Percentiles rank a stretch among this genome's conserved stretches.
phyloP scores from a whole-genome alignment of 768 basidiomycete genomes.

The Auricularia cornea region DNA sequence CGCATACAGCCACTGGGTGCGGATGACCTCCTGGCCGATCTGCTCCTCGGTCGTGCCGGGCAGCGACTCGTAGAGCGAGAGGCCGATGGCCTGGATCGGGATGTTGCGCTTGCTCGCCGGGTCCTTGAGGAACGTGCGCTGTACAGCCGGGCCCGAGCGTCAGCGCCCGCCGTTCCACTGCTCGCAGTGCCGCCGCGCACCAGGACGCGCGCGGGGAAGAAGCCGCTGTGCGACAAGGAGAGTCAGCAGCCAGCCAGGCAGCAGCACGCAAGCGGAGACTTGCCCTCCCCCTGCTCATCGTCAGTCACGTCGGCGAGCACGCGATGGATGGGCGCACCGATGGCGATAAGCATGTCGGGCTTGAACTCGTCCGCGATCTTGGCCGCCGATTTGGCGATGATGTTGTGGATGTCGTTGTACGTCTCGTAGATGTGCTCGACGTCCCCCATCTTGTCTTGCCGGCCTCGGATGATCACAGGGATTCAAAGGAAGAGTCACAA shows the following conservation, averaged over 20 bases:
- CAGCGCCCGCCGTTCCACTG: too few relatives aligned
- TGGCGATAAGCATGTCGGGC: conserved; percentile 80
- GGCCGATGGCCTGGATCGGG: conserved; percentile 92
- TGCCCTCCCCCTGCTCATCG: too few relatives aligned
- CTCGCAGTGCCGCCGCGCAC: too few relatives aligned
- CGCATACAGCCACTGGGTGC: conserved; percentile 95
- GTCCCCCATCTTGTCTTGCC: background rate
- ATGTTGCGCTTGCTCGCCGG: conserved; percentile 64
- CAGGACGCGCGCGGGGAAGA: conserved; percentile 92
- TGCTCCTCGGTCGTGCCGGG: conserved; percentile 64
- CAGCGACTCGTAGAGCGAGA: conserved; percentile 89
- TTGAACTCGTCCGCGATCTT: conserved; percentile 72
- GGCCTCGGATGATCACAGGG: too few relatives aligned
- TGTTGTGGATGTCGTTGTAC: conserved; percentile 89
- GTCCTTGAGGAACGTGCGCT: conserved; percentile 83
- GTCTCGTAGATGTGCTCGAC: conserved; percentile 58
- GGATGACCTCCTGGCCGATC: conserved; percentile 76
- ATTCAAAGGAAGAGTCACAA: too few relatives aligned
- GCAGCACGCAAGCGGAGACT: too few relatives aligned
- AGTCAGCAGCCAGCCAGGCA: too few relatives aligned
- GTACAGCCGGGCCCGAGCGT: background rate
- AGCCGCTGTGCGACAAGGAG: conserved; percentile 72
- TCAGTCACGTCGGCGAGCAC: too few relatives aligned
- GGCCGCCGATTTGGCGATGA: conserved; percentile 59
- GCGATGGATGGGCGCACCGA: conserved; percentile 37